A percentile compares a stretch with the other conserved stretches of the same genome.
Conservation (phyloP, 345 rosid genomes). For the Toxicodendron radicans region DNA sequence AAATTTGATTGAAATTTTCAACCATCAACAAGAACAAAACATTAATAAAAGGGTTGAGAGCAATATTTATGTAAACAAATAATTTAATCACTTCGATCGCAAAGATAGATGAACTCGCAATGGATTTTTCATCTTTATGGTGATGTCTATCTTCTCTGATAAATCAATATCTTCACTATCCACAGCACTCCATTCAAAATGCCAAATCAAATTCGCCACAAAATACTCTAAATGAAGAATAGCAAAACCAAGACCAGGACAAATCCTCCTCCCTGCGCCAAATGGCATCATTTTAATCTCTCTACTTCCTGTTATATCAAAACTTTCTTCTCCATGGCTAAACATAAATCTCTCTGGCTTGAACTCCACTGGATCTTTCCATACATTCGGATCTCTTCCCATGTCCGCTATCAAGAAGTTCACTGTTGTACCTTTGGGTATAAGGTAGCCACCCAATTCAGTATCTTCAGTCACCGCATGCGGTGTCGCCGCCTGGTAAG, state of each 20-base stretch:
- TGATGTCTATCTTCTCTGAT: constrained; percentile 19
- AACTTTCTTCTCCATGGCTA: neutral
- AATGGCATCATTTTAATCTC: constrained; percentile 30
- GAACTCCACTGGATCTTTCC: constrained; percentile 29
- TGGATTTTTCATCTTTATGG: constrained; percentile 19
- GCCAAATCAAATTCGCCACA: constrained; percentile 26
- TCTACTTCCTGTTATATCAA: constrained; percentile 13
- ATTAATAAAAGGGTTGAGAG: too few species aligned
- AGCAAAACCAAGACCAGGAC: constrained; percentile 24
- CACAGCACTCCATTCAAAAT: constrained; percentile 21
- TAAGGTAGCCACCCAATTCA: constrained; percentile 13
- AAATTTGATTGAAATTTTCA: too few species aligned
- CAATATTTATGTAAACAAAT: too few species aligned
- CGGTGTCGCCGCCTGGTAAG: neutral
- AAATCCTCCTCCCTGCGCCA: constrained; percentile 28
- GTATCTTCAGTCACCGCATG: constrained; percentile 9
- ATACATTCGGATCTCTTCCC: constrained; percentile 25
- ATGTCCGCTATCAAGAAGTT: constrained; percentile 28
- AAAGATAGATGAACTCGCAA: too few species aligned
- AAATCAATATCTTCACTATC: constrained; percentile 22
- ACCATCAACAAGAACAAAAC: too few species aligned
- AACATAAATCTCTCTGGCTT: constrained; percentile 23
- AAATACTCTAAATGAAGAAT: constrained; percentile 26
- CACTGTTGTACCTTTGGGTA: constrained; percentile 21
- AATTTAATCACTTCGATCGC: too few species aligned